These are phyloP conservation scores for Prinsepia uniflora DNA, from an alignment of 306 rosid genomes.

Conservation along the genomic window DNA sequence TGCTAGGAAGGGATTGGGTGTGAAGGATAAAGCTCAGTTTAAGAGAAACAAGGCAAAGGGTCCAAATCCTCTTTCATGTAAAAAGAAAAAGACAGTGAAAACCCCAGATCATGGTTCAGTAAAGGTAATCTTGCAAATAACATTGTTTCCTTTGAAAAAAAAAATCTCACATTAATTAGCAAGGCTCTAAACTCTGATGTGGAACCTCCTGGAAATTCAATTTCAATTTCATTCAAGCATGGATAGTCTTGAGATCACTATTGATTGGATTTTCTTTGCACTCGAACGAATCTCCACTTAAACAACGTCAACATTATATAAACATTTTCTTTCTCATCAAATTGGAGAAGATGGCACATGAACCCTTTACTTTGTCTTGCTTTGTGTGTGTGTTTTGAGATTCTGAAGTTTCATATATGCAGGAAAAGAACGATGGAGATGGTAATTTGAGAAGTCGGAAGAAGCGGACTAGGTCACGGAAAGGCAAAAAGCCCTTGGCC, in stretches of 20 bases:
- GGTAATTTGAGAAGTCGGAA: constrained; percentile 20
- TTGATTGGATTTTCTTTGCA: too few species aligned
- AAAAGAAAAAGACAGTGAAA: constrained; percentile 56
- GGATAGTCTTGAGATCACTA: not conserved
- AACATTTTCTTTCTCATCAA: not conserved
- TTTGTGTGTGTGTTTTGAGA: not conserved
- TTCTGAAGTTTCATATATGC: constrained; percentile 8
- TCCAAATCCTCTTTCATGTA: constrained; percentile 88
- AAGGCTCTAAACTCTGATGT: not conserved
- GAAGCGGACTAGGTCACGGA: constrained; percentile 34
- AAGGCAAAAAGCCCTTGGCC: constrained; percentile 12
- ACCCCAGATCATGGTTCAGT: constrained; percentile 27
- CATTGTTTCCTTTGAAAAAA: not conserved
- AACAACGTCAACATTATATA: too few species aligned
- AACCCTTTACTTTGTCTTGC: constrained; percentile 7
- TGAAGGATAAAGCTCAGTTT: constrained; percentile 62
- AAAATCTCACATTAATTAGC: not conserved
- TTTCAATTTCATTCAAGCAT: not conserved
- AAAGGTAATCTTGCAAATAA: constrained; percentile 42
- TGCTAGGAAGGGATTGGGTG: constrained; percentile 26
- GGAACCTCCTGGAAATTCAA: not conserved
- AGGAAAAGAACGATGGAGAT: constrained; percentile 29
- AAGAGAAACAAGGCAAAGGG: constrained; percentile 87
- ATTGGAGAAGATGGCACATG: not conserved
- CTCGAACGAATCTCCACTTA: too few species aligned